A percentile compares a stretch with the other conserved stretches of the same genome.
phyloP scores from a whole-genome alignment of 2,329 filamentous ascomycete genomes.

The Alternaria sp. region DNA sequence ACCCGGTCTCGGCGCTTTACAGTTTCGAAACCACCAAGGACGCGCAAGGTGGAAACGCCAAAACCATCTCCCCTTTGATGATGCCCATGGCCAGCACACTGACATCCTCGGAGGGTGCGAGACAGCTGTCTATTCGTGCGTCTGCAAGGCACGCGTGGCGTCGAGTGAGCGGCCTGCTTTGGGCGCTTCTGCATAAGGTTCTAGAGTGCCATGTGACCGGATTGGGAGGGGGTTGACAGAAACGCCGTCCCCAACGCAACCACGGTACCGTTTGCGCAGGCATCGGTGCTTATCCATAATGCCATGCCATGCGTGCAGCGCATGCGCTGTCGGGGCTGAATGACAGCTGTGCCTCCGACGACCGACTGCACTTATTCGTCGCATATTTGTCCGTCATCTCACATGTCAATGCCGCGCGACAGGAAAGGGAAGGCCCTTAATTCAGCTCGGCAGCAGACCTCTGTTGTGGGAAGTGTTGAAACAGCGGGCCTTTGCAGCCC shows the following conservation, averaged over 20 bases:
- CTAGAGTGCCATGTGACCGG: conserved; percentile 1
- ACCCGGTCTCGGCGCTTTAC: conserved; percentile 4
- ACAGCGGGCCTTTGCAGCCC: conserved; percentile 19
- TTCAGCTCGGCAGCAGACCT: conserved; percentile 13
- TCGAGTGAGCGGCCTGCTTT: conserved; percentile 12
- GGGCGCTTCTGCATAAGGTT: conserved; percentile 4
- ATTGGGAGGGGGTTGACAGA: conserved; percentile 7
- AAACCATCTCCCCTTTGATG: not conserved
- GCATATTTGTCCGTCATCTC: not conserved
- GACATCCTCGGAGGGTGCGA: not conserved
- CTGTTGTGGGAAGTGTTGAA: conserved; percentile 27
- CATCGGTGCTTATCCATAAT: conserved; percentile 8
- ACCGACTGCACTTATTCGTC: not conserved
- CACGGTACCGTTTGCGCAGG: conserved; percentile 10
- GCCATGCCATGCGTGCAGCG: not conserved
- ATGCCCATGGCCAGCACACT: not conserved
- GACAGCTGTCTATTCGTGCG: conserved; percentile 13
- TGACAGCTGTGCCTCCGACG: conserved; percentile 2
- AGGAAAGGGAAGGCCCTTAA: conserved; percentile 8
- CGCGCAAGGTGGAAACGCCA: conserved; percentile 4
- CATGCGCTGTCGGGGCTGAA: not conserved
- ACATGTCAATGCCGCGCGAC: conserved; percentile 23
- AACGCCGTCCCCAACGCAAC: conserved; percentile 5
- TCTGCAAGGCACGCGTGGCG: conserved; percentile 14
- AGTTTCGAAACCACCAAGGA: conserved; percentile 18